These are phyloP conservation scores for Zygosaccharomyces bailii DNA, from an alignment of 805 yeast species.

Conservation along the genomic window DNA sequence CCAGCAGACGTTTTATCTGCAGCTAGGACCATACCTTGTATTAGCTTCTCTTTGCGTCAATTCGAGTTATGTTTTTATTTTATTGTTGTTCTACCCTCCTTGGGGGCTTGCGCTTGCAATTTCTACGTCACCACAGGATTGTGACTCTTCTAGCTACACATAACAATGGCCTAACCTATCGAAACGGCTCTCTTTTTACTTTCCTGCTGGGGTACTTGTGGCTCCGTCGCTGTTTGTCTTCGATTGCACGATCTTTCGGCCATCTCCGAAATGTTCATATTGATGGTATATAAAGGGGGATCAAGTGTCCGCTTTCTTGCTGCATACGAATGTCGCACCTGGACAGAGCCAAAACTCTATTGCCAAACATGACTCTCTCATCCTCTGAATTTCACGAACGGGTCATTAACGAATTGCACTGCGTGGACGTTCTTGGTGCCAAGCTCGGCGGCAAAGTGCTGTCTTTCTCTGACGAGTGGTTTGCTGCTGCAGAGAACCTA, in stretches of 20 bases:
- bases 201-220: no score
- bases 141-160: no score
- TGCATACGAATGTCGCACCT: background rate
- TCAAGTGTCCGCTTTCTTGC: no score
- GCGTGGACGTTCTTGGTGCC: constrained; percentile 72
- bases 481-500: constrained; percentile 86
- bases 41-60: no score
- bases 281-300: background rate
- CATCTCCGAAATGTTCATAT: constrained; percentile 3
- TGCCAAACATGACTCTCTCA: background rate
- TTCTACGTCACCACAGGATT: no score
- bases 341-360: background rate
- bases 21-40: no score
- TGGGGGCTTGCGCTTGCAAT: no score
- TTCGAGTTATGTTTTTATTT: no score
- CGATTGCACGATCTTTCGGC: background rate
- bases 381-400: constrained; percentile 1
- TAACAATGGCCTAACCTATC: no score
- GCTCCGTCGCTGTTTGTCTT: background rate
- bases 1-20: no score
- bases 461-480: constrained; percentile 83
- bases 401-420: constrained; percentile 17
- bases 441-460: constrained; percentile 77
- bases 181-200: no score
- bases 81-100: no score